A percentile compares a stretch with the other conserved stretches of the same genome.
Evolutionary conservation across 108 stramenopile species (phyloP).

Genomic region (Phaeodactylum tricornutum): DNA sequence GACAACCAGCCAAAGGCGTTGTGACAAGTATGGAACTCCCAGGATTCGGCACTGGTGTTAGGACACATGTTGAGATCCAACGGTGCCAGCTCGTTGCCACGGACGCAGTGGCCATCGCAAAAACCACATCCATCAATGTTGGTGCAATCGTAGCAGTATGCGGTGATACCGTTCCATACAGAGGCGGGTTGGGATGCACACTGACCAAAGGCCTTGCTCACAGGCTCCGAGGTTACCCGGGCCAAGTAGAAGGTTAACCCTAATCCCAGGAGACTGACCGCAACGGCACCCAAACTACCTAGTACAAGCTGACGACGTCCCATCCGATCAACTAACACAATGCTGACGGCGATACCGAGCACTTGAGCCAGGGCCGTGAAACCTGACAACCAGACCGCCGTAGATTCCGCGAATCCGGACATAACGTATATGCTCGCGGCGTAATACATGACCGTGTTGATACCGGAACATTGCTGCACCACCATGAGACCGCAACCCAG

Average conservation of each 20-base stretch:
- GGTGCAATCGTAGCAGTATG: conserved; percentile 63
- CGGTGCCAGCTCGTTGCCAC: conserved; percentile 20
- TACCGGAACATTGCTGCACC: conserved; percentile 77
- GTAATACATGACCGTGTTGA: conserved; percentile 93
- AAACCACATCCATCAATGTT: conserved; percentile 52
- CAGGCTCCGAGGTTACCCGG: conserved; percentile 23
- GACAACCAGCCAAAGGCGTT: conserved; percentile 47
- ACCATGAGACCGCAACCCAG: conserved; percentile 82
- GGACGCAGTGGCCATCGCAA: conserved; percentile 28
- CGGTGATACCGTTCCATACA: conserved; percentile 48
- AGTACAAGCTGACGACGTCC: conserved; percentile 63
- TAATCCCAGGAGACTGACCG: conserved; percentile 44
- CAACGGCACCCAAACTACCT: conserved; percentile 31
- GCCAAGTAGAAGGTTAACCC: conserved; percentile 55
- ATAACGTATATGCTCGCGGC: conserved; percentile 79
- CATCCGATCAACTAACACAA: conserved; percentile 57
- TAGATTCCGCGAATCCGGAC: conserved; percentile 66
- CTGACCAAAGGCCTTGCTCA: conserved; percentile 3
- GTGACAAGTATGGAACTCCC: conserved; percentile 25
- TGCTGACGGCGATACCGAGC: conserved; percentile 48
- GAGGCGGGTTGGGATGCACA: conserved; percentile 29
- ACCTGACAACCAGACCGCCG: conserved; percentile 56
- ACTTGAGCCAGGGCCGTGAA: conserved; percentile 80
- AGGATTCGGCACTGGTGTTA: conserved; percentile 9
- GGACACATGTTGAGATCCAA: neutral